Conservation (phyloP, 2,329 filamentous ascomycete genomes). For the Fusarium marasasianum region DNA sequence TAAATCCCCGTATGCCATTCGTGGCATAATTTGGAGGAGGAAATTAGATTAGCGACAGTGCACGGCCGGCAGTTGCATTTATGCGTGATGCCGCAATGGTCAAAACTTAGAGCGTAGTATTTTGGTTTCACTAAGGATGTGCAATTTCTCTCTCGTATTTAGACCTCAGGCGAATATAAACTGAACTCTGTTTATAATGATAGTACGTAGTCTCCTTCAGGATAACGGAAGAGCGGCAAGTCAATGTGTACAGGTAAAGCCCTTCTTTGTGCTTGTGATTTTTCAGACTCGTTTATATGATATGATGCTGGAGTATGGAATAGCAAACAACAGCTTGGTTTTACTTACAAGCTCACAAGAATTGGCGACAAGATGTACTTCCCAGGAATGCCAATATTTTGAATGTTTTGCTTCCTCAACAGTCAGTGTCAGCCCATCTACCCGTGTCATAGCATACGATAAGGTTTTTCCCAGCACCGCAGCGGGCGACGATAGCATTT, state of each 20-base stretch:
- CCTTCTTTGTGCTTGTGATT: not conserved
- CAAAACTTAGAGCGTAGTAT: not conserved
- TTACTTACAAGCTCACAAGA: accelerated
- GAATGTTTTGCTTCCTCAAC: not conserved
- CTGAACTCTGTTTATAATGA: accelerated
- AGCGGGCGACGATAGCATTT: not conserved
- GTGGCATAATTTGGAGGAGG: too few species aligned
- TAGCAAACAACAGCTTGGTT: not conserved
- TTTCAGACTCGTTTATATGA: too few species aligned
- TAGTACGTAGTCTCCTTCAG: too few species aligned
- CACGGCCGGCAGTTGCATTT: not conserved
- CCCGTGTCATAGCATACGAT: too few species aligned
- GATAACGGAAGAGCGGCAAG: too few species aligned
- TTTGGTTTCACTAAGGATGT: not conserved
- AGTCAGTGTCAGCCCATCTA: not conserved
- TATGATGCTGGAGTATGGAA: accelerated
- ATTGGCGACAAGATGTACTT: accelerated
- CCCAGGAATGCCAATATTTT: not conserved
- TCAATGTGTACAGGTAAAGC: not conserved
- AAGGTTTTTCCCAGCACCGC: not conserved
- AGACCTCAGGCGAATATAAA: not conserved
- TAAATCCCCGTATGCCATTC: not conserved
- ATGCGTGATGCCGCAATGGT: not conserved
- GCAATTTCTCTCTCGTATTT: not conserved
- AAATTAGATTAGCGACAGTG: not conserved